A percentile compares a stretch with the other conserved stretches of the same genome.
Evolutionary conservation across 2,329 filamentous ascomycete genomes (phyloP).

Genomic region (Sclerotinia subarctica): DNA sequence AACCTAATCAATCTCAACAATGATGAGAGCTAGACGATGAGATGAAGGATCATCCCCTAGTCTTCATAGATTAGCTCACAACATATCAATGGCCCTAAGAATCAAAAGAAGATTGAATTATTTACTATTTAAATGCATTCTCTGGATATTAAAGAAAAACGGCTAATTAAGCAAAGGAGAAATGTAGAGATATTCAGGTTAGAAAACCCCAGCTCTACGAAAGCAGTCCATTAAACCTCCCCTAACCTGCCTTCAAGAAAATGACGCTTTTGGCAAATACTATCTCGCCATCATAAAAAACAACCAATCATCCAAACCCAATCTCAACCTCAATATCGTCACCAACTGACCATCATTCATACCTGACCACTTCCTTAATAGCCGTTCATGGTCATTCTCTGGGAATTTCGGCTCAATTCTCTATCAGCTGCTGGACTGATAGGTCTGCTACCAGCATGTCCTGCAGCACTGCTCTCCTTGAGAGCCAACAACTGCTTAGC

Average conservation of each 20-base stretch:
- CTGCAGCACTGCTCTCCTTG: slow-evolving; percentile 92
- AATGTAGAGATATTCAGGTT: slow-evolving; percentile 36
- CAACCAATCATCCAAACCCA: slow-evolving; percentile 22
- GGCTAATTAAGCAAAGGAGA: slow-evolving; percentile 41
- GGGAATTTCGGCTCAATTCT: slow-evolving; percentile 93
- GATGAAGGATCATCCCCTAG: background rate
- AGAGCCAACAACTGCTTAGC: slow-evolving; percentile 96
- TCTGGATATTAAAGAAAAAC: slow-evolving; percentile 35
- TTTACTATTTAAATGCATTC: slow-evolving; percentile 37
- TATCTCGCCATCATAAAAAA: slow-evolving; percentile 35
- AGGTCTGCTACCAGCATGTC: slow-evolving; percentile 73
- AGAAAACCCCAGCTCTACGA: slow-evolving; percentile 31
- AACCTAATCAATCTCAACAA: background rate
- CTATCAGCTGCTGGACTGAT: slow-evolving; percentile 94
- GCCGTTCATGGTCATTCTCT: slow-evolving; percentile 98
- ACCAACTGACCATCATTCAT: slow-evolving; percentile 14
- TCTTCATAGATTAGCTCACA: background rate
- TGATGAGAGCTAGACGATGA: background rate
- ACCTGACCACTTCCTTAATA: slow-evolving; percentile 58
- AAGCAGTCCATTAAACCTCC: slow-evolving; percentile 34
- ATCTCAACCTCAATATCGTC: slow-evolving; percentile 18
- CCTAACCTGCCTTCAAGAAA: slow-evolving; percentile 36
- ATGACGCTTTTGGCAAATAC: slow-evolving; percentile 38
- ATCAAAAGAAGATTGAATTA: slow-evolving; percentile 17
- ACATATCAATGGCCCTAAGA: background rate